These are phyloP conservation scores for Stachybotrys elegans DNA, from an alignment of 2,329 filamentous ascomycete species.

Conservation along the genomic window DNA sequence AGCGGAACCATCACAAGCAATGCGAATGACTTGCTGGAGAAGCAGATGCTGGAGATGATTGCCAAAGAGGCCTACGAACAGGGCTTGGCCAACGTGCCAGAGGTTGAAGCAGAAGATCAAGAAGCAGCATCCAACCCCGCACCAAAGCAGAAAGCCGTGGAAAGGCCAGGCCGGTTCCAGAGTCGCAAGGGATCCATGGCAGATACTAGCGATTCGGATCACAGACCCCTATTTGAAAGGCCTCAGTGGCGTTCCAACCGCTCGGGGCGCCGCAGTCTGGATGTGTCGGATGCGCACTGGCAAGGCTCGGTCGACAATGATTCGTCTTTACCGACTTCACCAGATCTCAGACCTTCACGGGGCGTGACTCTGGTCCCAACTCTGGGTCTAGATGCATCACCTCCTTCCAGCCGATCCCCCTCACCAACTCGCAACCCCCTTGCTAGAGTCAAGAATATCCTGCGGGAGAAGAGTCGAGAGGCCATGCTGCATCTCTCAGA, in stretches of 20 bases:
- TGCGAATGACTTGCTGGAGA: slow-evolving; percentile 49
- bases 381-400: slow-evolving; percentile 59
- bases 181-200: slow-evolving; percentile 31
- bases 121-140: slow-evolving; percentile 27
- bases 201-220: slow-evolving; percentile 36
- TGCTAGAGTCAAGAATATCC: slow-evolving; percentile 49
- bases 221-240: slow-evolving; percentile 17
- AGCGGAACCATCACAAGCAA: slow-evolving; percentile 44
- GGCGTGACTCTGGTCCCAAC: slow-evolving; percentile 49
- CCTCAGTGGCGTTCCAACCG: slow-evolving; percentile 16
- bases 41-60: slow-evolving; percentile 58
- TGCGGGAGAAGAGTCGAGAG: slow-evolving; percentile 49
- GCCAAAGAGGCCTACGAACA: slow-evolving; percentile 45
- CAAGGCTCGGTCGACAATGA: slow-evolving; percentile 38
- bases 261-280: slow-evolving; percentile 38
- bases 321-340: slow-evolving; percentile 45
- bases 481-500: slow-evolving; percentile 22
- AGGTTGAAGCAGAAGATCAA: slow-evolving; percentile 26
- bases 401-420: slow-evolving; percentile 54
- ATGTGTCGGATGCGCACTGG: slow-evolving; percentile 37
- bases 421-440: slow-evolving; percentile 61
- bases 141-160: slow-evolving; percentile 23
- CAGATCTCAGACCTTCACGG: slow-evolving; percentile 42
- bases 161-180: slow-evolving; percentile 23
- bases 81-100: slow-evolving; percentile 26